Percentiles rank a stretch among this genome's conserved stretches.
These are phyloP conservation scores for Plasmodium vivax DNA, from an alignment of 169 alveolate species.

Conservation along the genomic window DNA sequence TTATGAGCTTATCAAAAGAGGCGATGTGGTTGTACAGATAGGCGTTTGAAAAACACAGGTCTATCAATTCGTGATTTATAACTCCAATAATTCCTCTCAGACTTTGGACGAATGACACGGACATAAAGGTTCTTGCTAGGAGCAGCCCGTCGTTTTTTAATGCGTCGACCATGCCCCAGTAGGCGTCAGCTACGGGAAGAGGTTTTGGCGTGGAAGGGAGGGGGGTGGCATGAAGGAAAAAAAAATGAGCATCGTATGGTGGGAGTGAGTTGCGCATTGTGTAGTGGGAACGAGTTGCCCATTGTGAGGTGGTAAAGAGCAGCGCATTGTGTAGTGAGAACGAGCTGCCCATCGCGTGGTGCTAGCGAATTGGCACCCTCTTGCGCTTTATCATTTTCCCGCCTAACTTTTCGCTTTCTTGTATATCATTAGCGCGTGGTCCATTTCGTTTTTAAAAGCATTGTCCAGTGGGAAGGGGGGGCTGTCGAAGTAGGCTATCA, in stretches of 20 bases:
- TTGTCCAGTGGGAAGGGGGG: slow-evolving; percentile 44
- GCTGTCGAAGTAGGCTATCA: slow-evolving; percentile 12
- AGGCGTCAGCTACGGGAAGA: slow-evolving; percentile 28
- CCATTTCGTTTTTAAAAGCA: slow-evolving; percentile 53
- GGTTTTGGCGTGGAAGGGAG: background rate
- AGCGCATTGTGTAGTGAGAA: background rate
- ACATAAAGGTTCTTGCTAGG: slow-evolving; percentile 55
- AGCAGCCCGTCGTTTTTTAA: slow-evolving; percentile 46
- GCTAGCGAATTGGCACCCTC: background rate
- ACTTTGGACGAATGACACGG: slow-evolving; percentile 66
- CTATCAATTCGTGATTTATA: slow-evolving; percentile 37
- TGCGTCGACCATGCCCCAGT: slow-evolving; percentile 57
- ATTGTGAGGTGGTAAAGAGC: background rate
- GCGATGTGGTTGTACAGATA: slow-evolving; percentile 36
- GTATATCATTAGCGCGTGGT: slow-evolving; percentile 51
- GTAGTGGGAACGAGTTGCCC: background rate
- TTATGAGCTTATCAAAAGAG: slow-evolving; percentile 51
- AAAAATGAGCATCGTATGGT: background rate
- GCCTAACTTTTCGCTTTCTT: slow-evolving; percentile 59
- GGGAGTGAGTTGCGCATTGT: background rate
- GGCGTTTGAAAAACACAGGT: slow-evolving; percentile 57
- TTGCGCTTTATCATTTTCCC: background rate
- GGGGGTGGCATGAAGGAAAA: background rate
- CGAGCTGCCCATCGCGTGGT: background rate
- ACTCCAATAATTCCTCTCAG: slow-evolving; percentile 68